A percentile compares a stretch with the other conserved stretches of the same genome.
phyloP scores from a whole-genome alignment of 2,329 filamentous ascomycete genomes.

The Ceratocystis cacaofunesta region DNA sequence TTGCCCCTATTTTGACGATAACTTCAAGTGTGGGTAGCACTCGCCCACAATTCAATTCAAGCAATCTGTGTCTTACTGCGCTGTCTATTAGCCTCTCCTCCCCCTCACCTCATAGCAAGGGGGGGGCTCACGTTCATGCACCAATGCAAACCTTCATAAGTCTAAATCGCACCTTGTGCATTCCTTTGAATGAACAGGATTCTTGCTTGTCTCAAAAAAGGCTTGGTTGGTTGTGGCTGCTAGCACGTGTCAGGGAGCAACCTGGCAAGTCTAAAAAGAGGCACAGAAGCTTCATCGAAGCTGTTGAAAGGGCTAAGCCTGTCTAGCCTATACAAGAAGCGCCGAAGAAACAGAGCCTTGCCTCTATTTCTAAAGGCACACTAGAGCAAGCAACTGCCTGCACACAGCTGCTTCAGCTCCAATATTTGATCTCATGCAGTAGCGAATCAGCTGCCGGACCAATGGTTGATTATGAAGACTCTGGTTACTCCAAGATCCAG shows the following conservation, averaged over 20 bases:
- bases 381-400: no score
- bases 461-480: no score
- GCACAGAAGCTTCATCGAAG: slow-evolving; percentile 5
- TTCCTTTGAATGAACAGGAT: not conserved
- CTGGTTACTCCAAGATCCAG: no score
- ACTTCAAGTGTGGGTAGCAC: not conserved
- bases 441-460: no score
- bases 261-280: not conserved
- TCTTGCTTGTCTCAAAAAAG: slow-evolving; percentile 2
- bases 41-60: not conserved
- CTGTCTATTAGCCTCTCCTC: not conserved
- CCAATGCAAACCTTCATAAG: not conserved
- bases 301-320: not conserved
- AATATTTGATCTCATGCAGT: no score
- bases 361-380: no score
- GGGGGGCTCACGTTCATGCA: not conserved
- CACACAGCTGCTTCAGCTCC: no score
- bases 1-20: not conserved
- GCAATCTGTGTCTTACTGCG: not conserved
- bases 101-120: not conserved
- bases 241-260: not conserved
- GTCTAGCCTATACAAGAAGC: not conserved
- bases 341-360: no score
- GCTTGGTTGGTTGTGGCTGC: not conserved
- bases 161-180: not conserved